phyloP scores from a whole-genome alignment of 139 green algal genomes.

The Chlorella vulgaris region DNA sequence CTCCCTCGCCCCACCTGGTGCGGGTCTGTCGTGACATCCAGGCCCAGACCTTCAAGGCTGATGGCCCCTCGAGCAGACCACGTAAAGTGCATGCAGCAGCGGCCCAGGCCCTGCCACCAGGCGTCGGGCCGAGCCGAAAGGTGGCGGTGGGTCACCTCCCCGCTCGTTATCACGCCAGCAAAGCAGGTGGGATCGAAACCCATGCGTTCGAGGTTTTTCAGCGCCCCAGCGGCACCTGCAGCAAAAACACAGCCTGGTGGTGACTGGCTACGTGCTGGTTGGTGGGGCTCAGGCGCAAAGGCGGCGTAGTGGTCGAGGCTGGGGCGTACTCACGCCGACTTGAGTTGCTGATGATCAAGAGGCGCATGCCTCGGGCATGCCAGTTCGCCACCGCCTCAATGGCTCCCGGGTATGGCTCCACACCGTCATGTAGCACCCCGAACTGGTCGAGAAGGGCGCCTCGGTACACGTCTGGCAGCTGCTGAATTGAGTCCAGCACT shows the following conservation, averaged over 20 bases:
- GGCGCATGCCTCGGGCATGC: conserved; percentile 42
- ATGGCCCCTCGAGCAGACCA: conserved; percentile 77
- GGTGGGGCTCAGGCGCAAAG: too few species aligned
- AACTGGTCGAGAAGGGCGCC: conserved; percentile 88
- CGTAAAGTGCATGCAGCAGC: conserved; percentile 86
- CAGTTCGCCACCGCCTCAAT: conserved; percentile 67
- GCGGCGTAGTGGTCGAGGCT: too few species aligned
- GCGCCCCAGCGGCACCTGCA: conserved; percentile 58
- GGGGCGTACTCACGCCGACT: conserved; percentile 58
- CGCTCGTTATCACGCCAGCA: conserved; percentile 47
- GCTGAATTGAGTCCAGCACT: background rate
- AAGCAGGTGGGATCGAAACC: conserved; percentile 81
- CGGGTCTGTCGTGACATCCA: conserved; percentile 49
- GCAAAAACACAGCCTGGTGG: background rate
- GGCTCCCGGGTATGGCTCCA: conserved; percentile 69
- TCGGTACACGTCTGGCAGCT: conserved; percentile 8
- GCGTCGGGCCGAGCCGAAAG: conserved; percentile 43
- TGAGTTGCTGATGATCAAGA: conserved; percentile 89
- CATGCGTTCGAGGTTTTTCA: conserved; percentile 78
- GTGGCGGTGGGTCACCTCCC: conserved; percentile 72
- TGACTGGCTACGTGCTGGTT: too few species aligned
- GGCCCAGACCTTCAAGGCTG: conserved; percentile 59
- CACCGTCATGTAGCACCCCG: conserved; percentile 88
- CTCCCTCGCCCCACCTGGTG: background rate
- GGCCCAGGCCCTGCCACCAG: conserved; percentile 69